phyloP scores from a whole-genome alignment of 352 stramenopile genomes.

The Elongisporangium undulatum region DNA sequence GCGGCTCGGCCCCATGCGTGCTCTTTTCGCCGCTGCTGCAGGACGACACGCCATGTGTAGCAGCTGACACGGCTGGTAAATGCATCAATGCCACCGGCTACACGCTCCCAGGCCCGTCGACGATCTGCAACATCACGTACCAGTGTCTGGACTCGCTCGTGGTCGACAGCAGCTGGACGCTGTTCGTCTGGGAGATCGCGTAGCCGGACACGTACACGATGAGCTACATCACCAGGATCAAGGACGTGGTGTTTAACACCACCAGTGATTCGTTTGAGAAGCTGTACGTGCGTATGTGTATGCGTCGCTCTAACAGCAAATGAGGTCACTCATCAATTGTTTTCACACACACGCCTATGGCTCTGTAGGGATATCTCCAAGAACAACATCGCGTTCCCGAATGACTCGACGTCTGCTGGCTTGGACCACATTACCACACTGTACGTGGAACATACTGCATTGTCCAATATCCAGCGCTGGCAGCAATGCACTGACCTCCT shows the following conservation, averaged over 20 bases:
- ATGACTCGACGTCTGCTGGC: too few species aligned
- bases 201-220: neutral
- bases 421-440: too few species aligned
- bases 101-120: conserved; percentile 13
- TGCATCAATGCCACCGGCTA: conserved; percentile 5
- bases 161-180: conserved; percentile 25
- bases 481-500: too few species aligned
- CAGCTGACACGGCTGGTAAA: neutral
- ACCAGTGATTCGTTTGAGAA: conserved; percentile 21
- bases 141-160: conserved; percentile 51
- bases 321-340: too few species aligned
- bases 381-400: too few species aligned
- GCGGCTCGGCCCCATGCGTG: conserved; percentile 29
- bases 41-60: neutral
- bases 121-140: conserved; percentile 43
- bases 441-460: too few species aligned
- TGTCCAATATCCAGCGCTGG: too few species aligned
- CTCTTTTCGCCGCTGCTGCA: conserved; percentile 41
- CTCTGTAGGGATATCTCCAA: too few species aligned
- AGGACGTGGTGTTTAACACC: conserved; percentile 33
- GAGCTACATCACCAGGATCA: conserved; percentile 41
- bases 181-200: conserved; percentile 19
- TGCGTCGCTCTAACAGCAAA: too few species aligned
- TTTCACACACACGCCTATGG: too few species aligned
- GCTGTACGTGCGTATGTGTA: conserved; percentile 12